Conservation (phyloP, 805 yeast genomes). For the Wickerhamiella brachini region DNA sequence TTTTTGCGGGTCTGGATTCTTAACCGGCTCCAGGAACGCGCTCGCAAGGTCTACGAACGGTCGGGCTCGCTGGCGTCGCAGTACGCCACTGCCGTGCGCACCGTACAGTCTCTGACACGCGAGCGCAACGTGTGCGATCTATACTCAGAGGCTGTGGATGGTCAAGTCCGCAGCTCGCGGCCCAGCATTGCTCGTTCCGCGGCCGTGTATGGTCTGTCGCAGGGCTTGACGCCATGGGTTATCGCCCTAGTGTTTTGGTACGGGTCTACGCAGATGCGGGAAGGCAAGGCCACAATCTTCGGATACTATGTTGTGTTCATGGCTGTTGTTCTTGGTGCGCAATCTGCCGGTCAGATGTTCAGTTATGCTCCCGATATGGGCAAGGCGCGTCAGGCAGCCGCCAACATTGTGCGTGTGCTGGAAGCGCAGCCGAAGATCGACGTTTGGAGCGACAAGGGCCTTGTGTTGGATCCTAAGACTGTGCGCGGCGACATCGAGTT, state of each 20-base stretch:
- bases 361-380: slow-evolving; percentile 32
- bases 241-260: slow-evolving; percentile 32
- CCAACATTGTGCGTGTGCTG: slow-evolving; percentile 23
- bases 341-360: slow-evolving; percentile 29
- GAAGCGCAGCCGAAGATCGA: slow-evolving; percentile 26
- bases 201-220: slow-evolving; percentile 26
- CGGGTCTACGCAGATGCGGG: slow-evolving; percentile 27
- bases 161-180: slow-evolving; percentile 23
- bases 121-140: slow-evolving; percentile 25
- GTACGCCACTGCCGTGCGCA: slow-evolving; percentile 27
- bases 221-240: slow-evolving; percentile 29
- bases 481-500: slow-evolving; percentile 42
- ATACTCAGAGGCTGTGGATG: slow-evolving; percentile 20
- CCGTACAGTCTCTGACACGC: slow-evolving; percentile 30
- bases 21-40: slow-evolving; percentile 24
- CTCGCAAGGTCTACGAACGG: slow-evolving; percentile 26
- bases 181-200: slow-evolving; percentile 22
- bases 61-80: slow-evolving; percentile 31
- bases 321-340: slow-evolving; percentile 29
- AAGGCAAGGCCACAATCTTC: slow-evolving; percentile 20
- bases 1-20: slow-evolving; percentile 26
- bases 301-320: slow-evolving; percentile 29
- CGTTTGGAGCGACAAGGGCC: slow-evolving; percentile 21
- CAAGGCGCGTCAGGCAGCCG: slow-evolving; percentile 28
- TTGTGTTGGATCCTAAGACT: slow-evolving; percentile 17